Percentiles rank a stretch among this genome's conserved stretches.
Evolutionary conservation across 192 early-diverging fungal species (phyloP).

Genomic region (Helicostylum pulchrum): DNA sequence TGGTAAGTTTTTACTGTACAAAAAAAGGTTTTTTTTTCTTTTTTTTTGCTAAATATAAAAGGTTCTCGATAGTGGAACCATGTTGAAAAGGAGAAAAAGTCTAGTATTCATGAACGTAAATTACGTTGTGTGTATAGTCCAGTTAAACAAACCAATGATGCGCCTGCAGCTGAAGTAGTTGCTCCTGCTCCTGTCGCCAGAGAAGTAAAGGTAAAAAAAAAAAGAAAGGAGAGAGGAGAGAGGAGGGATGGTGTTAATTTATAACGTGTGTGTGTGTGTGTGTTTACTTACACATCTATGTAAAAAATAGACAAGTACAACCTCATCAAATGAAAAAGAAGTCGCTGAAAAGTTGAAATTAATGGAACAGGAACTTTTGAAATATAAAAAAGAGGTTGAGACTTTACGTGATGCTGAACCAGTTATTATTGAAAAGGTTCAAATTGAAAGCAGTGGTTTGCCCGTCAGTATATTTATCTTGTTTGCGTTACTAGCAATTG

Average conservation of each 20-base stretch:
- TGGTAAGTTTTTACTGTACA: slow-evolving; percentile 40
- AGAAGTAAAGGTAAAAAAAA: background rate
- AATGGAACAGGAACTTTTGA: slow-evolving; percentile 1
- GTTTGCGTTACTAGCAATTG: background rate
- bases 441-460: background rate
- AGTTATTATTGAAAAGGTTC: background rate
- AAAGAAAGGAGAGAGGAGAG: background rate
- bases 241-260: background rate
- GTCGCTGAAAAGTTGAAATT: background rate
- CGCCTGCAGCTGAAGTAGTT: background rate
- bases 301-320: background rate
- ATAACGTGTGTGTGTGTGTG: too few relatives aligned
- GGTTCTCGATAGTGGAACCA: slow-evolving; percentile 1
- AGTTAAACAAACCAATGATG: background rate
- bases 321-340: background rate
- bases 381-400: background rate
- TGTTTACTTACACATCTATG: background rate
- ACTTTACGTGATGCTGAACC: background rate
- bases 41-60: background rate
- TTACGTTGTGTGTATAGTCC: background rate
- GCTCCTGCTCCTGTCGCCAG: background rate
- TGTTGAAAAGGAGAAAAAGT: background rate
- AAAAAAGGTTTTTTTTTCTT: background rate
- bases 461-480: background rate
- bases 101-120: background rate